phyloP scores from a whole-genome alignment of 306 rosid species.

The Carpinus fangiana region DNA sequence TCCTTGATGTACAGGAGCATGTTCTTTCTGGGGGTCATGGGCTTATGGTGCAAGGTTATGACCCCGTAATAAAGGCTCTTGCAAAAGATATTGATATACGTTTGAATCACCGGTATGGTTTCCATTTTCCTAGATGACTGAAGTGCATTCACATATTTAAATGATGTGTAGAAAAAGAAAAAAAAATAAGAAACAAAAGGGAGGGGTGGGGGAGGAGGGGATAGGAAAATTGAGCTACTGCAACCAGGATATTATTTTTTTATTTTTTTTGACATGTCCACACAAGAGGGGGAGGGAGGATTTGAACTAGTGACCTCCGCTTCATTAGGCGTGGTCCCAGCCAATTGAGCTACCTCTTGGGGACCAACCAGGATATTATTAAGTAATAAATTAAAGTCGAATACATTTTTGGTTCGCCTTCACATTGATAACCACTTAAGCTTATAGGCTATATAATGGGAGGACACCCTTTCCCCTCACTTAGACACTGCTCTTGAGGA shows the following conservation, averaged over 20 bases:
- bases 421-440: neutral
- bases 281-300: too few relatives aligned
- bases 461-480: neutral
- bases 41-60: slow-evolving; percentile 80
- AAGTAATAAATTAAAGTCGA: neutral
- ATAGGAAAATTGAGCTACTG: neutral
- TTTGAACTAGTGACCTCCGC: too few relatives aligned
- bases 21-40: slow-evolving; percentile 86
- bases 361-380: neutral
- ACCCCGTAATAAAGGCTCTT: slow-evolving; percentile 66
- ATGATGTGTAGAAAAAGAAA: neutral
- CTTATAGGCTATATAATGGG: neutral
- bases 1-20: slow-evolving; percentile 50
- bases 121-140: slow-evolving; percentile 12
- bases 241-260: neutral
- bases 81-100: slow-evolving; percentile 65
- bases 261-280: too few relatives aligned
- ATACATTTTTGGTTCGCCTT: neutral
- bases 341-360: neutral
- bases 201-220: neutral
- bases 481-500: neutral
- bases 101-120: slow-evolving; percentile 63
- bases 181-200: slow-evolving; percentile 2
- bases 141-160: slow-evolving; percentile 15
- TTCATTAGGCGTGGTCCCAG: too few relatives aligned